These are phyloP conservation scores for Suillus occidentalis DNA, from an alignment of 768 basidiomycete species.

Conservation along the genomic window DNA sequence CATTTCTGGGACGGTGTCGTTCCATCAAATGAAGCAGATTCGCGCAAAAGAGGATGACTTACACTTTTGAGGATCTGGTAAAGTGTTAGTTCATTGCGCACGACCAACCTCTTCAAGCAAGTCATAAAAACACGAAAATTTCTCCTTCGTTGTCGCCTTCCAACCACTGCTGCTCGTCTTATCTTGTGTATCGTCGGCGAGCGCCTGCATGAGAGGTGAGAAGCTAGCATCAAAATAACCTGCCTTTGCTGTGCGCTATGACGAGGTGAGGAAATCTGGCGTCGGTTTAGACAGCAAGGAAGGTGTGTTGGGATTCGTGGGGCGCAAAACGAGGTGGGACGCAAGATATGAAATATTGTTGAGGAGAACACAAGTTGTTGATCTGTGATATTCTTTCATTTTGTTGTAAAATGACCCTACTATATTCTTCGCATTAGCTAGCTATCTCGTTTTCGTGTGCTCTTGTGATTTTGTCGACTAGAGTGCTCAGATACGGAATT, in stretches of 20 bases:
- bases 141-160: constrained; percentile 73
- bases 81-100: constrained; percentile 7
- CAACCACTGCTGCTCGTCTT: constrained; percentile 40
- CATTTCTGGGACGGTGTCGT: neutral
- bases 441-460: no score
- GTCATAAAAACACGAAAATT: constrained; percentile 62
- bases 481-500: no score
- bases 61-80: constrained; percentile 52
- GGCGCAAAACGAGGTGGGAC: constrained; percentile 54
- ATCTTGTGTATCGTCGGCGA: constrained; percentile 49
- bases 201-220: constrained; percentile 67
- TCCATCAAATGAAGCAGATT: neutral
- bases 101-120: constrained; percentile 66
- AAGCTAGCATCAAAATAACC: constrained; percentile 85
- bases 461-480: no score
- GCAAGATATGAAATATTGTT: constrained; percentile 81
- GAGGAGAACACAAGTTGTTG: constrained; percentile 52
- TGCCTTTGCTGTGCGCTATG: constrained; percentile 79
- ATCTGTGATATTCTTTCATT: no score
- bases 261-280: constrained; percentile 61
- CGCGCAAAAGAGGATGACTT: constrained; percentile 18
- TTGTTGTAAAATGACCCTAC: no score
- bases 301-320: constrained; percentile 45
- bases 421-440: no score
- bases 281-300: constrained; percentile 61